Percentiles rank a stretch among this genome's conserved stretches.
Evolutionary conservation across 257 asterid genomes (phyloP).

Genomic region (Vinca minor): DNA sequence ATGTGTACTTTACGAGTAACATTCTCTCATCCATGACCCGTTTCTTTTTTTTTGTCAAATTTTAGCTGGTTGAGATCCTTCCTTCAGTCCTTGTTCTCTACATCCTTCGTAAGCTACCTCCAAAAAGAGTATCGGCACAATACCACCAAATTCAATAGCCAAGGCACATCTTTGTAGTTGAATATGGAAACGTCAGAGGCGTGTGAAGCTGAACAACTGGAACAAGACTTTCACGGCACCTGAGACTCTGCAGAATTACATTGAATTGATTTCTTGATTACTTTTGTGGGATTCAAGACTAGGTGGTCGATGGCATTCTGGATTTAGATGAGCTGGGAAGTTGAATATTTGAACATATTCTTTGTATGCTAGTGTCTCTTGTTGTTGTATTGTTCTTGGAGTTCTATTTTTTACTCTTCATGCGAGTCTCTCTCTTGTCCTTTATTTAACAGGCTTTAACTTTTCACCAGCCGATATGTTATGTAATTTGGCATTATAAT

Average conservation of each 20-base stretch:
- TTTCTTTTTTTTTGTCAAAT: neutral
- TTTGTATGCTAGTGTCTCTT: neutral
- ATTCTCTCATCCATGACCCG: neutral
- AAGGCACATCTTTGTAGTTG: neutral
- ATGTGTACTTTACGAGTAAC: neutral
- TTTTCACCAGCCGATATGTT: too few species aligned
- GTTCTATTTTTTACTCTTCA: neutral
- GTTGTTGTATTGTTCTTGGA: neutral
- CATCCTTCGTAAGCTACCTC: constrained; percentile 66
- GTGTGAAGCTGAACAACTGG: neutral
- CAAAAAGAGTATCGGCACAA: constrained; percentile 46
- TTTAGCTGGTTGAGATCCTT: constrained; percentile 66
- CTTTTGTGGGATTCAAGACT: neutral
- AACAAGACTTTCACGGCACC: constrained; percentile 5
- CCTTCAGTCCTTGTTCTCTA: constrained; percentile 71
- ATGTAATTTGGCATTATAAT: neutral
- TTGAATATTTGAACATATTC: neutral
- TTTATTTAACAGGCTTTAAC: neutral
- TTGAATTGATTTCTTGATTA: constrained; percentile 9
- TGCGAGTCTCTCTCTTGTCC: neutral
- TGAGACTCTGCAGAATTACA: neutral
- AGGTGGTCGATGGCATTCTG: neutral
- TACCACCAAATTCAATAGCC: constrained; percentile 50
- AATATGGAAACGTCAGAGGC: neutral
- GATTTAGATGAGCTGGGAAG: constrained; percentile 3